Evolutionary conservation across 1,284 basidiomycete genomes (phyloP), one percentile per base, ranked within the genome.

Genomic region (Hemileia vastatrix): DNA sequence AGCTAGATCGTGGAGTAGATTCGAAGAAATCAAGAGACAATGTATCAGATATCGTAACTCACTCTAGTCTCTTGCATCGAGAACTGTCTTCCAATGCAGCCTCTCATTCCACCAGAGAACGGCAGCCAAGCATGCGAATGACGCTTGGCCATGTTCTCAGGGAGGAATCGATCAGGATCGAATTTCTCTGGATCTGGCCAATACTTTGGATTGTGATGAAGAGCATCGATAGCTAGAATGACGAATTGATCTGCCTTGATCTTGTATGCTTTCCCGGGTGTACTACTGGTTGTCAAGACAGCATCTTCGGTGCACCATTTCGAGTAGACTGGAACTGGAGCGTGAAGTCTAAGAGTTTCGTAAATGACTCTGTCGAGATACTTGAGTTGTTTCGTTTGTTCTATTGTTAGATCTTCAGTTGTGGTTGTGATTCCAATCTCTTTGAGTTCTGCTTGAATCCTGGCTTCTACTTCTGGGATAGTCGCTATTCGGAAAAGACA

Each of bases 361-460:
- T 80, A 78, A 67, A 81, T 72, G 18, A 80, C 76, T 1, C 80
- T 80, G 77, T 70, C 66, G 44, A 64, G 76, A 75, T 84, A 85
- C 47, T 81, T 80, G 58, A 84, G n/a, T n/a, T n/a, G n/a, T n/a
- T n/a, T n/a, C n/a, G 77, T 52, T 77, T 77, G n/a, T 76, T 72
- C 58, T 80, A 74, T 72, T 83, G 82, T 15, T 80, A 77, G 48
- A 80, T 69, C 44, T 71, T 81, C 31, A 83, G 76, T 18, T 80
- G 76, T 49, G 76, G 73, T 31, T 53, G n/a, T 68, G 19, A 82
- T 81, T 58, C 81, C 72, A 3, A 82, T 79, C 33, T 67, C 63
- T 69, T 84, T 83, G 47, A 84, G 78, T 71, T 84, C 83, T 18
- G 75, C 76, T 67, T 82, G 82, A 2, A 80, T 80, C 70, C 80